Base-by-base conservation (phyloP, 768 basidiomycete genomes). In the Leccinellum luteum region DNA sequence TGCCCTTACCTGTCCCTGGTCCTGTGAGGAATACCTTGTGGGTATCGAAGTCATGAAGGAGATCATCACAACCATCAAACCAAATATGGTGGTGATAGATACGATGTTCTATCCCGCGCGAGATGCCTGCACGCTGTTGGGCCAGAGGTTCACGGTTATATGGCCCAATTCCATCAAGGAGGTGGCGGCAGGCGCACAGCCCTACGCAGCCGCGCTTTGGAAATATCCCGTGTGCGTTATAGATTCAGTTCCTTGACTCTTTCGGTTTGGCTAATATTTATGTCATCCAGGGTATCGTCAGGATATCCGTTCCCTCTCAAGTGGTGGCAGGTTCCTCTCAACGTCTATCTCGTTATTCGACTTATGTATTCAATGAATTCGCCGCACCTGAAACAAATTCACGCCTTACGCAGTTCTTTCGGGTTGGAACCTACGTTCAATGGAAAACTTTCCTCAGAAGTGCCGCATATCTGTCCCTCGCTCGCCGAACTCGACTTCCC, bases 261-360 rank as follows among this genome's bases (percentile, higher is more conserved):
- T 23, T 38, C 6, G 14, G 17, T 3, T 17, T 2, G 9, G 27
- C 27, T 48, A 25, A 28, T n/a, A n/a, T 27, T 25, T 17, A 48
- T 45, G 4, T 17, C 27, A 1, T 48, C 7, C 28, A 64, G 62
- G 6, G 1, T 55, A 1, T 51, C 58, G 13, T 63, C 62, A 2
- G 62, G 62, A 10, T 52, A 56, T 43, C 27, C 47, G 13, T 63
- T 41, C 12, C 63, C 63, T 8, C 58, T 64, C 19, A 49, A 64
- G 25, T 64, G 62, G 62, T 64, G 58, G 57, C 56, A 64, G 28
- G 45, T 64, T n/a, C 58, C 50, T 13, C 31, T 60, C 41, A 64
- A 64, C 21, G 34, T 52, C 12, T 60, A 60, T 45, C 55, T 57
- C 23, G 17, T 12, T 25, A 51, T 64, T 30, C 55, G 48, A 23